A percentile compares a stretch with the other conserved stretches of the same genome.
Evolutionary conservation across 495 filamentous ascomycete genomes (phyloP).

Genomic region (Sporormia fimetaria): DNA sequence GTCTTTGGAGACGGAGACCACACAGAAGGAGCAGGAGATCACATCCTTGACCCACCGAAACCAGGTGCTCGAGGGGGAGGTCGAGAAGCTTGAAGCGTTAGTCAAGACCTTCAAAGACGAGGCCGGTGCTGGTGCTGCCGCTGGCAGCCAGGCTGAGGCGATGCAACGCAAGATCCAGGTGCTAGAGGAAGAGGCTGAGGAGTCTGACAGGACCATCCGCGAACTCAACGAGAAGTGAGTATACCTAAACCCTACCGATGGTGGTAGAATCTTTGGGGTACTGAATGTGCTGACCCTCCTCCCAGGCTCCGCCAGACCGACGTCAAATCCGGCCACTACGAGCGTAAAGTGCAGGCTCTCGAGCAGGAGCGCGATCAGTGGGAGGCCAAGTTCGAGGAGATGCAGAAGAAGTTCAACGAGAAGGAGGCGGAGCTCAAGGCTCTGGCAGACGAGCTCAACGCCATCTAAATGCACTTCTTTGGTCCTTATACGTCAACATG

Average conservation of each 20-base stretch:
- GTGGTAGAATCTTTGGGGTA: not conserved
- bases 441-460: slow-evolving; percentile 77
- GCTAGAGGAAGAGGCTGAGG: slow-evolving; percentile 93
- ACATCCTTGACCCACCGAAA: slow-evolving; percentile 89
- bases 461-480: slow-evolving; percentile 78
- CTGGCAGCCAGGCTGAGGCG: slow-evolving; percentile 75
- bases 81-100: slow-evolving; percentile 72
- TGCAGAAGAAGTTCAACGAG: slow-evolving; percentile 71
- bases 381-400: slow-evolving; percentile 96
- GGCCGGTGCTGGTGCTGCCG: slow-evolving; percentile 59
- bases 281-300: slow-evolving; percentile 6
- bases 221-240: slow-evolving; percentile 97
- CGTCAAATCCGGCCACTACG: slow-evolving; percentile 97
- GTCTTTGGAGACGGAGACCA: slow-evolving; percentile 83
- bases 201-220: slow-evolving; percentile 83
- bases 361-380: slow-evolving; percentile 79
- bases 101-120: slow-evolving; percentile 70
- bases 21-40: slow-evolving; percentile 94
- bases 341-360: slow-evolving; percentile 96
- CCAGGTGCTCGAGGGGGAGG: slow-evolving; percentile 70
- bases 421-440: slow-evolving; percentile 86
- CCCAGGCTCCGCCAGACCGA: slow-evolving; percentile 91
- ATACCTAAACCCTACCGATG: not conserved
- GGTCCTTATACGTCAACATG: too few relatives aligned
- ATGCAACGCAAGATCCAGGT: slow-evolving; percentile 86